Evolutionary conservation across 2,329 filamentous ascomycete species (phyloP), one percentile per base, ranked within the genome.

Genomic region (Orbilia quercus): DNA sequence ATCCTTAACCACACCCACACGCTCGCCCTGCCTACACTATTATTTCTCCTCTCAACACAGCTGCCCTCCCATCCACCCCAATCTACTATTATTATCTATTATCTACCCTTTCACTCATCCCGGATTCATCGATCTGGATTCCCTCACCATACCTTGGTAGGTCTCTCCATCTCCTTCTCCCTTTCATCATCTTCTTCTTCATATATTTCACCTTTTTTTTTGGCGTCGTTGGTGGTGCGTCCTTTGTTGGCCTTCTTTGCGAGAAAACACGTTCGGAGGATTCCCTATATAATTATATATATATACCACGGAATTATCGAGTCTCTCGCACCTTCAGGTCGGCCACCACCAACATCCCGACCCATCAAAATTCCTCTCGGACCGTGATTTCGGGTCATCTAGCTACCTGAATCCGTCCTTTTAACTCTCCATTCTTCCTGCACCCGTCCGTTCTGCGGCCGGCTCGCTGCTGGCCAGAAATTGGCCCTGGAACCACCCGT

Each of bases 221-320:
- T 40, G 54, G 47, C 62, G 54, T 12, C 59, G 45, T 12, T 60
- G 48, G 14, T 23, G 31, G 44, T n/a, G 25, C 11, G 28, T 45
- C 16, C 36, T 38, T 36, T 42, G 22, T 44, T 71, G 50, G 60
- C 38, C 47, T 47, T 23, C 34, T 42, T 54, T 54, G 69, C n/a
- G n/a, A n/a, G n/a, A n/a, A 66, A 54, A 73, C 69, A 73, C 69
- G 69, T 45, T 66, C 69, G 69, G 69, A 73, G 69, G 69, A 73
- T 73, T 73, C 69, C 69, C 69, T 66, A 66, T 54, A 73, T 55
- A 72, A 58, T n/a, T n/a, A n/a, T n/a, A 31, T 31, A 31, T 64
- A 53, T 71, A 57, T 58, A 55, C 59, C 69, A 50, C 54, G 48
- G 54, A 60, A n/a, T n/a, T 66, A 73, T 73, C 69, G 69, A 73